Conservation (phyloP, 148 eudicot genomes). For the Camellia sinensis region DNA sequence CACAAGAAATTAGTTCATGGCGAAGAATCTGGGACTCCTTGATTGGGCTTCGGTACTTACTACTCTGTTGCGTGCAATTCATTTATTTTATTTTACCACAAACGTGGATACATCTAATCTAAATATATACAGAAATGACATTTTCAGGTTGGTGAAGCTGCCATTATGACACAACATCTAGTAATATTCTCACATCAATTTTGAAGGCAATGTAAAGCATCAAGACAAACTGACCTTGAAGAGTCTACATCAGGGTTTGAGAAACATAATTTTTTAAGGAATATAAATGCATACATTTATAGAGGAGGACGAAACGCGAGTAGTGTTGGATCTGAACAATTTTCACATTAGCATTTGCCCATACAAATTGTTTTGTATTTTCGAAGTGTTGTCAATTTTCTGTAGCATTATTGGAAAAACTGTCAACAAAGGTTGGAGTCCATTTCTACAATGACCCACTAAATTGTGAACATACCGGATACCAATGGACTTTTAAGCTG, state of each 20-base stretch:
- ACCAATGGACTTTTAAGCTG: neutral
- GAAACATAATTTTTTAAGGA: neutral
- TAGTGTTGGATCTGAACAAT: slow-evolving; percentile 12
- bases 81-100: neutral
- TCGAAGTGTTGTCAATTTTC: neutral
- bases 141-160: slow-evolving; percentile 4
- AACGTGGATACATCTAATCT: neutral
- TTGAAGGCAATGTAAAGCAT: slow-evolving; percentile 11
- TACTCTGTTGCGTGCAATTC: neutral
- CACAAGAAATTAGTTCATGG: slow-evolving; percentile 20
- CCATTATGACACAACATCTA: slow-evolving; percentile 17
- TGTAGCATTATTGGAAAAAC: too few species aligned
- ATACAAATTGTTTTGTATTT: neutral
- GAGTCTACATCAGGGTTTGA: neutral
- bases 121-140: neutral
- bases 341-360: neutral
- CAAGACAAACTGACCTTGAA: neutral
- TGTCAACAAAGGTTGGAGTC: neutral
- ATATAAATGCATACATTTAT: neutral
- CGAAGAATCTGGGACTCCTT: slow-evolving; percentile 35
- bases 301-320: neutral
- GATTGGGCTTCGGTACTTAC: slow-evolving; percentile 26
- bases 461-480: neutral
- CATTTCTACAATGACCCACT: neutral
- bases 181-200: neutral